Evolutionary conservation across 2,329 filamentous ascomycete genomes (phyloP).

Genomic region (Colletotrichum lindemuthianum): DNA sequence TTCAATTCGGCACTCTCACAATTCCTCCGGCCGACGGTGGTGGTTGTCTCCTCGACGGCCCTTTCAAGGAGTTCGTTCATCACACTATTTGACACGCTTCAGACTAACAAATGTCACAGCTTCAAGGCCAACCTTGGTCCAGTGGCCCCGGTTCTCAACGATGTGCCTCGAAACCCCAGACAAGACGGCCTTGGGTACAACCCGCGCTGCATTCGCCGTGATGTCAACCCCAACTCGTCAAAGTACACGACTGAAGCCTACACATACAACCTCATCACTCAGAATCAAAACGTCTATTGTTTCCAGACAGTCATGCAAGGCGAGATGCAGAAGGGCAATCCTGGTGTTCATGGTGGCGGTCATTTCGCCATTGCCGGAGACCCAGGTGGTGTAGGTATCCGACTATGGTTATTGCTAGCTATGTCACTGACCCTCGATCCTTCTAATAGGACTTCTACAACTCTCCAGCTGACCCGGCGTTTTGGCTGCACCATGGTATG

Average conservation of each 20-base stretch:
- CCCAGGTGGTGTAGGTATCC: slow-evolving; percentile 38
- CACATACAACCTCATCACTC: slow-evolving; percentile 42
- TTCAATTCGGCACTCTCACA: slow-evolving; percentile 19
- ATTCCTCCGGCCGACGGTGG: slow-evolving; percentile 63
- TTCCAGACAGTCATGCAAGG: slow-evolving; percentile 51
- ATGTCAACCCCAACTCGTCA: slow-evolving; percentile 48
- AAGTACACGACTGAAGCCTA: slow-evolving; percentile 24
- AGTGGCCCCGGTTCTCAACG: slow-evolving; percentile 40
- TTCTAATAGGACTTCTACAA: slow-evolving; percentile 40
- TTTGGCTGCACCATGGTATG: slow-evolving; percentile 41
- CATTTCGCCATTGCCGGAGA: slow-evolving; percentile 52
- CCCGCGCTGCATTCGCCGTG: slow-evolving; percentile 56
- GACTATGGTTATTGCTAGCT: too few species aligned
- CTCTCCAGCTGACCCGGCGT: slow-evolving; percentile 43
- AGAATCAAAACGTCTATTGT: slow-evolving; percentile 41
- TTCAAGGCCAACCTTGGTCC: slow-evolving; percentile 50
- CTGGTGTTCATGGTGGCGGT: slow-evolving; percentile 49
- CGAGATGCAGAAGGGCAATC: slow-evolving; percentile 31
- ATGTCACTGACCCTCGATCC: too few species aligned
- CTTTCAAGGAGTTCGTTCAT: slow-evolving; percentile 56
- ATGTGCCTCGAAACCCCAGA: slow-evolving; percentile 44
- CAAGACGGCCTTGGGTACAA: slow-evolving; percentile 52
- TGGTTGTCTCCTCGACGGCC: slow-evolving; percentile 61
- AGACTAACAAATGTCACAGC: slow-evolving; percentile 49
- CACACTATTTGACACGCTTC: slow-evolving; percentile 44